These are phyloP conservation scores for Coemansia javaensis DNA, from an alignment of 192 early-diverging fungal genomes.

Conservation along the genomic window DNA sequence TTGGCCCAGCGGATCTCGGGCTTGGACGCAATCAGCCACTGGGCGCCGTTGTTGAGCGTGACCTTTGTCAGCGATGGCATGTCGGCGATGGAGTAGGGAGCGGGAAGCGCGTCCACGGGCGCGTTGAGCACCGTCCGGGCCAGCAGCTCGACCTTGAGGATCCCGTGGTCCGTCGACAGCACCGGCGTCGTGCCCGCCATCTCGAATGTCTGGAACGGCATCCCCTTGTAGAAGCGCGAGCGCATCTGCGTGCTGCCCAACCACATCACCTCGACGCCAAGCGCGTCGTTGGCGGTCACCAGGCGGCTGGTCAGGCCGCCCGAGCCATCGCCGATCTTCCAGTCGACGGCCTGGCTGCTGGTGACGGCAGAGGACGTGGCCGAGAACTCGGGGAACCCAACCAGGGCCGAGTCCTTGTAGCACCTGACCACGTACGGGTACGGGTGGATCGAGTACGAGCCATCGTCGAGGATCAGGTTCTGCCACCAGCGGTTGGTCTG, in stretches of 20 bases:
- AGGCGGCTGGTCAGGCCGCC: conserved; percentile 24
- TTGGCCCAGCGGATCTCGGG: conserved; percentile 35
- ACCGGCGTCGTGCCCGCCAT: conserved; percentile 26
- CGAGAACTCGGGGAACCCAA: conserved; percentile 35
- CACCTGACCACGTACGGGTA: conserved; percentile 49
- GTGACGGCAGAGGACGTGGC: conserved; percentile 6
- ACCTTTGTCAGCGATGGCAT: conserved; percentile 35
- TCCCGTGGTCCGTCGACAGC: conserved; percentile 43
- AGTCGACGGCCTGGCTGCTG: conserved; percentile 22
- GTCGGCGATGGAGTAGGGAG: conserved; percentile 6
- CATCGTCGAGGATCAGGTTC: conserved; percentile 44
- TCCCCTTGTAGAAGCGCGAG: conserved; percentile 52
- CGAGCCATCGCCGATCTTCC: conserved; percentile 19
- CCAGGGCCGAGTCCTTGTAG: conserved; percentile 10
- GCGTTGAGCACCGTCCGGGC: conserved; percentile 21
- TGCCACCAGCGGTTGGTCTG: conserved; percentile 52
- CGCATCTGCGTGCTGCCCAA: conserved; percentile 21
- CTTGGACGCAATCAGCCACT: conserved; percentile 47
- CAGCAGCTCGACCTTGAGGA: conserved; percentile 21
- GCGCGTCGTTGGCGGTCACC: conserved; percentile 31
- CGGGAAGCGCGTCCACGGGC: neutral
- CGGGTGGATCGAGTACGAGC: conserved; percentile 37
- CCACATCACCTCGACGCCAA: conserved; percentile 49
- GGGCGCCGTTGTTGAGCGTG: conserved; percentile 46
- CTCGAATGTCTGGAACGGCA: conserved; percentile 48